Conservation (phyloP, 768 basidiomycete species). For the Rubroboletus pulcherrimus region DNA sequence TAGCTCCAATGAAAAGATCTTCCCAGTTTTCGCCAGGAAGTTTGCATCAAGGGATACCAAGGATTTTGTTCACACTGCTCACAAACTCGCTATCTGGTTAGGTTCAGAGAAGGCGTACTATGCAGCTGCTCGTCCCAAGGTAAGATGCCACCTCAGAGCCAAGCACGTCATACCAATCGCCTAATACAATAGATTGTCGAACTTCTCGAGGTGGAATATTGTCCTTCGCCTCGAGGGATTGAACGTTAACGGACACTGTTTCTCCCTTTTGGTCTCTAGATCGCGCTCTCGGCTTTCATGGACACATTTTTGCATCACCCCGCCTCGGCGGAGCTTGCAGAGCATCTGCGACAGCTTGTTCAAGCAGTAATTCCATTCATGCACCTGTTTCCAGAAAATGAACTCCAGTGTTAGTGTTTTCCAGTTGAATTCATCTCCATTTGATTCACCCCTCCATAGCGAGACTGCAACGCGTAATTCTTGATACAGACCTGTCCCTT, state of each 20-base stretch:
- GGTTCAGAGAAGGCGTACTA: slow-evolving; percentile 51
- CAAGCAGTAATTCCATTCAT: slow-evolving; percentile 18
- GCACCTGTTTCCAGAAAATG: slow-evolving; percentile 18
- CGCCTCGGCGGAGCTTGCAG: slow-evolving; percentile 1
- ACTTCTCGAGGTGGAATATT: slow-evolving; percentile 42
- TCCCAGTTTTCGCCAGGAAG: slow-evolving; percentile 33
- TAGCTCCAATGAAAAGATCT: slow-evolving; percentile 34
- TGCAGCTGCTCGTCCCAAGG: slow-evolving; percentile 44
- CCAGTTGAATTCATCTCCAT: not conserved
- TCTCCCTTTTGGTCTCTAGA: slow-evolving; percentile 14
- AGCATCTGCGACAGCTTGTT: slow-evolving; percentile 18
- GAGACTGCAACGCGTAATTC: slow-evolving; percentile 18
- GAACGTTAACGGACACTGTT: not conserved
- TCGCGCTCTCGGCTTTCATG: slow-evolving; percentile 19
- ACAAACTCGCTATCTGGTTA: slow-evolving; percentile 45
- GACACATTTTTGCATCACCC: slow-evolving; percentile 5
- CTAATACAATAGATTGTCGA: slow-evolving; percentile 43
- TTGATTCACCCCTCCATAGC: slow-evolving; percentile 9
- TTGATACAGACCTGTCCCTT: slow-evolving; percentile 4
- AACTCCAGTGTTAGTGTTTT: slow-evolving; percentile 21
- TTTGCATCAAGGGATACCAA: slow-evolving; percentile 28
- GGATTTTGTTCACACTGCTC: slow-evolving; percentile 21
- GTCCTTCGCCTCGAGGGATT: not conserved
- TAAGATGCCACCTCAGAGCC: slow-evolving; percentile 20
- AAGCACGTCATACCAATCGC: slow-evolving; percentile 4